These are phyloP conservation scores for Moniliella sp. DNA, from an alignment of 1,284 basidiomycete species.

Conservation along the genomic window DNA sequence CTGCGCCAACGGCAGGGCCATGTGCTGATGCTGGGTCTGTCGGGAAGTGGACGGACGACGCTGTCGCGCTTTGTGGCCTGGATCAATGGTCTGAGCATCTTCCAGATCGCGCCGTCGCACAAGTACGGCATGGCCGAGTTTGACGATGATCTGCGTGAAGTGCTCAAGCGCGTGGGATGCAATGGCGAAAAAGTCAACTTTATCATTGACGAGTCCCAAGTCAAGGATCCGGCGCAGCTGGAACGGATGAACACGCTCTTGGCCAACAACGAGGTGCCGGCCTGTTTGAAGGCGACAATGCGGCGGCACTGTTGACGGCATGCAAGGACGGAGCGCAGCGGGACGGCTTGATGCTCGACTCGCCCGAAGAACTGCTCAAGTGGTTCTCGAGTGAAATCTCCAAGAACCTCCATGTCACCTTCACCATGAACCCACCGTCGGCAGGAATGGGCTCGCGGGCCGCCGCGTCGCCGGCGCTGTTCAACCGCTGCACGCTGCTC, in stretches of 20 bases:
- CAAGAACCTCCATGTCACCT: slow-evolving; percentile 39
- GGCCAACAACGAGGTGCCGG: slow-evolving; percentile 99
- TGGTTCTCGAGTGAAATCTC: slow-evolving; percentile 22
- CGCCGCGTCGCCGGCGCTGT: slow-evolving; percentile 73
- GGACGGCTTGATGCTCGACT: slow-evolving; percentile 90
- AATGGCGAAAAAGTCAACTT: slow-evolving; percentile 98
- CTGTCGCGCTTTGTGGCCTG: slow-evolving; percentile 94
- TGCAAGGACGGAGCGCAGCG: slow-evolving; percentile 96
- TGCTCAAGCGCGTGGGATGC: slow-evolving; percentile 78
- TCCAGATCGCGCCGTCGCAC: slow-evolving; percentile 96
- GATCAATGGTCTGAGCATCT: slow-evolving; percentile 97
- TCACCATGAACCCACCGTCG: slow-evolving; percentile 97
- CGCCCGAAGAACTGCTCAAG: slow-evolving; percentile 46
- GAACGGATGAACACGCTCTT: slow-evolving; percentile 77
- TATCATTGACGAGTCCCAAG: slow-evolving; percentile 97
- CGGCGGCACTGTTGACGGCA: slow-evolving; percentile 84
- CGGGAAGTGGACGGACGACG: slow-evolving; percentile 94
- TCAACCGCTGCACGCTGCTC: slow-evolving; percentile 77
- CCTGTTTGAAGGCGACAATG: slow-evolving; percentile 66
- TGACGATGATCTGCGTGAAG: slow-evolving; percentile 81
- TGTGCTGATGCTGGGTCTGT: slow-evolving; percentile 82
- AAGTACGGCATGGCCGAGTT: slow-evolving; percentile 96
- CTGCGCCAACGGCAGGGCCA: slow-evolving; percentile 95
- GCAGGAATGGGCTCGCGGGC: slow-evolving; percentile 82
- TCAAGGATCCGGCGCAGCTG: slow-evolving; percentile 89